These are phyloP conservation scores for Harringtonia aguacate DNA, from an alignment of 2,329 filamentous ascomycete genomes.

Conservation along the genomic window DNA sequence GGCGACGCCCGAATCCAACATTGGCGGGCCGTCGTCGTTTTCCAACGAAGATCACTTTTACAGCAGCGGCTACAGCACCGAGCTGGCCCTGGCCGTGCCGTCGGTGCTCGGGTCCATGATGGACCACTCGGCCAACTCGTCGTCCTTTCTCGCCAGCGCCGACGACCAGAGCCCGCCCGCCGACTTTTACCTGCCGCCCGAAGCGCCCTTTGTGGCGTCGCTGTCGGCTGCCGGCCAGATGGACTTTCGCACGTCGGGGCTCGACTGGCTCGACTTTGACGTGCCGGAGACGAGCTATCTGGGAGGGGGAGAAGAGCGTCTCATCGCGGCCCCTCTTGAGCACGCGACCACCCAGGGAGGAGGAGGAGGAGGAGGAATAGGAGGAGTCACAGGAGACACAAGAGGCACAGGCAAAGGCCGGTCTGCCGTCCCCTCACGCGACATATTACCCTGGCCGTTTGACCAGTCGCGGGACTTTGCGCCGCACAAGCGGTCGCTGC, in stretches of 20 bases:
- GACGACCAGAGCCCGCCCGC: constrained; percentile 1
- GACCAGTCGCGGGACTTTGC: constrained; percentile 4
- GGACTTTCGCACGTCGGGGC: constrained; percentile 7
- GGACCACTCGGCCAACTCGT: neutral
- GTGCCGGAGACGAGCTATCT: no score
- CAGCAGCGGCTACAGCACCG: neutral
- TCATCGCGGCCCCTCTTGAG: no score
- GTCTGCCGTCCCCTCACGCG: no score
- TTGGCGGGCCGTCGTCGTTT: neutral
- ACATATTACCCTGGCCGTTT: constrained; percentile 8
- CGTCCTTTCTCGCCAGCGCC: neutral
- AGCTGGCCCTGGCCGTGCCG: no score
- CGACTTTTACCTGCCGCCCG: constrained; percentile 3
- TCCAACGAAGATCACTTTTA: neutral
- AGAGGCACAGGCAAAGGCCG: no score
- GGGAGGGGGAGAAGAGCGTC: no score
- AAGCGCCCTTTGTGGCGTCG: constrained; percentile 4
- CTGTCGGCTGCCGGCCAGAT: constrained; percentile 7
- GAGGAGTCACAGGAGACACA: no score
- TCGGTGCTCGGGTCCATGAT: no score
- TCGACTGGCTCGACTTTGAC: constrained; percentile 11
- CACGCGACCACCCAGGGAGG: no score
- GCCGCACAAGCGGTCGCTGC: constrained; percentile 4
- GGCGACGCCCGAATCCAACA: no score
- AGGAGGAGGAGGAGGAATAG: no score